Evolutionary conservation across 139 green algal genomes (phyloP), one percentile per base, ranked within the genome.

Genomic region (Picochlorum sp.): DNA sequence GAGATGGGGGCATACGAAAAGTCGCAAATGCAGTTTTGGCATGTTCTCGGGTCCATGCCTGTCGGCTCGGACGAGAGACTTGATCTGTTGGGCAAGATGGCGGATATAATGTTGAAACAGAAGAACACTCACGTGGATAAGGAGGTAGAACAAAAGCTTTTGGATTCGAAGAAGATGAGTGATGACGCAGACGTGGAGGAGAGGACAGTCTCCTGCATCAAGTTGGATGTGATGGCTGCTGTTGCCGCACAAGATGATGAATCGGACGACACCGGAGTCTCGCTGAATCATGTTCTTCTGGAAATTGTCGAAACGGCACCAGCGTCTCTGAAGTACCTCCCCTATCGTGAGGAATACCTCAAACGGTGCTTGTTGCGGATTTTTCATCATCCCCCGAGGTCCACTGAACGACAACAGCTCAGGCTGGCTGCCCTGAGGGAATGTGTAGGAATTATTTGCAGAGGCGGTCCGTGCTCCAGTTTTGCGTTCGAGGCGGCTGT

Each of bases 401-500:
- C 75, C 30, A 71, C 69, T 6, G 67, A 76, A 26, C 66, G 79
- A 14, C 57, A 84, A 45, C 65, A 81, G n/a, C 69, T 69, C 51
- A 74, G 79, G 11, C 57, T 72, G n/a, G 66, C 72, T 34, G 79
- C 79, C 14, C 49, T 85, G 60, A 58, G 59, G 18, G 79, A 79
- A 64, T 84, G 77, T 52, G 54, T 72, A 41, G 45, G 47, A 9
- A 59, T 78, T 60, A 69, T 84, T 30, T 70, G 60, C 31, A 45
- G 65, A 34, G 57, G 26, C 18, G 21, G 28, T 16, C 56, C 61
- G 18, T 79, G 65, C 63, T 79, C 70, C 30, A 30, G 78, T 2
- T 81, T 86, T 41, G 72, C 86, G 11, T 94, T 78, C 65, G 83
- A 90, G 50, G 79, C 84, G 0, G 82, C 86, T 6, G 78, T 94